phyloP scores from a whole-genome alignment of 768 basidiomycete genomes.

The Russula compacta region DNA sequence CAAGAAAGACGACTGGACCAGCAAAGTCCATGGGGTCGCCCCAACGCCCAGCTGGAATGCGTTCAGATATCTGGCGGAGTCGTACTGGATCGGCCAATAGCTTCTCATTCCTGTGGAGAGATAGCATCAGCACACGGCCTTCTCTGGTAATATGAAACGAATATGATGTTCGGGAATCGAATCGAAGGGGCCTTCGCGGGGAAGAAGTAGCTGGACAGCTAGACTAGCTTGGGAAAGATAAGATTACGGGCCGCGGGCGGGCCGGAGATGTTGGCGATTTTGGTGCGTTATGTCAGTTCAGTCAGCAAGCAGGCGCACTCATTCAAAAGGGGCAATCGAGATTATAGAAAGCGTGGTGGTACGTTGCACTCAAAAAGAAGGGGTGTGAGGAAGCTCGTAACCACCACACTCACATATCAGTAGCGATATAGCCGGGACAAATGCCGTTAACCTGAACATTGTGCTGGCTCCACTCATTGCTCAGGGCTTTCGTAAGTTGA shows the following conservation, averaged over 20 bases:
- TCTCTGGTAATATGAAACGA: conserved; percentile 12
- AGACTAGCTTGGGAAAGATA: conserved; percentile 8
- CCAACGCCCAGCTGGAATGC: conserved; percentile 64
- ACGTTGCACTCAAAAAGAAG: conserved; percentile 7
- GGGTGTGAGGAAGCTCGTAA: conserved; percentile 5
- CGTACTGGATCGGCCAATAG: conserved; percentile 53
- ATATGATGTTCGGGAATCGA: conserved; percentile 7
- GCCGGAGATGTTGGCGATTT: conserved; percentile 10
- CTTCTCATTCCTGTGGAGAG: conserved; percentile 47
- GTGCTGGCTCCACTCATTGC: conserved; percentile 87
- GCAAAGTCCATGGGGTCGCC: conserved; percentile 58
- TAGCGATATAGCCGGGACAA: conserved; percentile 80
- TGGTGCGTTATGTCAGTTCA: no score
- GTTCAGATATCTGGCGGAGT: conserved; percentile 57
- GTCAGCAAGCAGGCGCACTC: background rate
- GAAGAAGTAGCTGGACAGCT: background rate
- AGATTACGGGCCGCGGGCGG: conserved; percentile 18
- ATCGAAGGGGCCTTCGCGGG: background rate
- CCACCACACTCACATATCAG: conserved; percentile 59
- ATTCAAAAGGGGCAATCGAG: conserved; percentile 9
- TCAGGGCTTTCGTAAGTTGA: conserved; percentile 79
- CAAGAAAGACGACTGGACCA: conserved; percentile 58
- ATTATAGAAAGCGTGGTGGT: background rate
- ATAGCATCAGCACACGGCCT: conserved; percentile 3
- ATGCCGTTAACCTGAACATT: conserved; percentile 87